phyloP scores from a whole-genome alignment of 768 basidiomycete genomes.

The Tephrocybe sp. region DNA sequence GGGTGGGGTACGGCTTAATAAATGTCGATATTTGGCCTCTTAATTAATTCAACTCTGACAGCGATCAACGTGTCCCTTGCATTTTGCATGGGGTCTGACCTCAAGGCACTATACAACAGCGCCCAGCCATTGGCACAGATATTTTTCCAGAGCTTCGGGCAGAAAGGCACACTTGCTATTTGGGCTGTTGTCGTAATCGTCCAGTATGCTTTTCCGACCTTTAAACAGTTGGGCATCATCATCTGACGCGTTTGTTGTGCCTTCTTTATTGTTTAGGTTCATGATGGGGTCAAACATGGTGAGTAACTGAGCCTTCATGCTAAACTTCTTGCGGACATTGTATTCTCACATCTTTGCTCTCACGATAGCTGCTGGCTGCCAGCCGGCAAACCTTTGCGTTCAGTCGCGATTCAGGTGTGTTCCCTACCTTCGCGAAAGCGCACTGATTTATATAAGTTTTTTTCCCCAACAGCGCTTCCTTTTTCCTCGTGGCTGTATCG shows the following conservation, averaged over 20 bases:
- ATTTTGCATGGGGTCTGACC: conserved; percentile 60
- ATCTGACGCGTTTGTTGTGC: background rate
- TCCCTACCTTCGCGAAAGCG: background rate
- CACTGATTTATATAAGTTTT: background rate
- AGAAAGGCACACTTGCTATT: conserved; percentile 33
- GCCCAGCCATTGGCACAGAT: conserved; percentile 26
- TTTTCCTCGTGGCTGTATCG: conserved; percentile 60
- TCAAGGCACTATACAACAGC: conserved; percentile 40
- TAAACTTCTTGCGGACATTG: background rate
- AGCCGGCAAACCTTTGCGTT: conserved; percentile 69
- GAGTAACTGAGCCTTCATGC: background rate
- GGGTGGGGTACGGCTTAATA: conserved; percentile 51
- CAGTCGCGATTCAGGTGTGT: conserved; percentile 55
- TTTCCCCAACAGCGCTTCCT: conserved; percentile 44
- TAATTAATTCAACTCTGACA: conserved; percentile 12
- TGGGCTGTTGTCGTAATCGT: conserved; percentile 39
- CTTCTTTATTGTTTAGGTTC: conserved; percentile 30
- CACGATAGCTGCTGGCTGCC: conserved; percentile 22
- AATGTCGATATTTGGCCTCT: background rate
- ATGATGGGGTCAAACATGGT: conserved; percentile 62
- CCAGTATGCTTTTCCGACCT: conserved; percentile 38
- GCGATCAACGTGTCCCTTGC: conserved; percentile 62
- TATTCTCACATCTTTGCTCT: background rate
- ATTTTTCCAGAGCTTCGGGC: conserved; percentile 49
- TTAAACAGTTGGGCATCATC: background rate